These are phyloP conservation scores for Aspergillus pseudoglaucus DNA, from an alignment of 2,329 filamentous ascomycete species.

Conservation along the genomic window DNA sequence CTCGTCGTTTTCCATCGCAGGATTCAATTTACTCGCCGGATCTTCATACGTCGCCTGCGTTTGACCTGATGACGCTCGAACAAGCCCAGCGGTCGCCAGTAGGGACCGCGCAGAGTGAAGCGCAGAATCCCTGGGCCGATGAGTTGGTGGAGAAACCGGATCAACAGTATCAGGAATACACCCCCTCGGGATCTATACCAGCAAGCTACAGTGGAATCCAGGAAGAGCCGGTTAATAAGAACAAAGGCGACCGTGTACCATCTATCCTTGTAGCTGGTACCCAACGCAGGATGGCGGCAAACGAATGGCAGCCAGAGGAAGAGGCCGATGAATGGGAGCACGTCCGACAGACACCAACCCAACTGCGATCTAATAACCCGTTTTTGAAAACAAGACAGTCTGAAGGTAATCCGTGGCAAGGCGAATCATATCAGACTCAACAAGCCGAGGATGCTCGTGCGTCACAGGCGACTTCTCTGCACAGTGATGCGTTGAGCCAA, in stretches of 20 bases:
- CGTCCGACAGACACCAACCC: conserved; percentile 14
- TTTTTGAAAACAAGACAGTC: conserved; percentile 27
- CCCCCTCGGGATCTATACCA: conserved; percentile 5
- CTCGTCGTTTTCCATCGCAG: conserved; percentile 18
- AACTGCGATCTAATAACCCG: conserved; percentile 35
- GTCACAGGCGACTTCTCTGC: conserved; percentile 16
- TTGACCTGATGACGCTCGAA: conserved; percentile 32
- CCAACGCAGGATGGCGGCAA: conserved; percentile 15
- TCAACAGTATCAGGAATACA: conserved; percentile 5
- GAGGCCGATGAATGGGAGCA: conserved; percentile 15
- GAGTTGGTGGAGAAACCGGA: conserved; percentile 18
- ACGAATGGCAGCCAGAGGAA: conserved; percentile 14
- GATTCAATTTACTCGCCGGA: conserved; percentile 33
- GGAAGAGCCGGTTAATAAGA: conserved; percentile 4
- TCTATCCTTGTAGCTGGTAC: conserved; percentile 17
- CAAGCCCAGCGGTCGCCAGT: conserved; percentile 31
- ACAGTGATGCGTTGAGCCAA: conserved; percentile 26
- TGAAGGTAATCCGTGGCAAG: conserved; percentile 16
- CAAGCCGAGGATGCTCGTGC: conserved; percentile 4
- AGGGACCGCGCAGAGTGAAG: conserved; percentile 20
- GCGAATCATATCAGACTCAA: conserved; percentile 10
- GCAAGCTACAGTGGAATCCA: conserved; percentile 1
- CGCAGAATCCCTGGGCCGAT: conserved; percentile 27
- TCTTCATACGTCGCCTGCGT: conserved; percentile 32
- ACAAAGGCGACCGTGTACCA: conserved; percentile 12